phyloP scores from a whole-genome alignment of 768 basidiomycete species.

The Suillus hirtellus region DNA sequence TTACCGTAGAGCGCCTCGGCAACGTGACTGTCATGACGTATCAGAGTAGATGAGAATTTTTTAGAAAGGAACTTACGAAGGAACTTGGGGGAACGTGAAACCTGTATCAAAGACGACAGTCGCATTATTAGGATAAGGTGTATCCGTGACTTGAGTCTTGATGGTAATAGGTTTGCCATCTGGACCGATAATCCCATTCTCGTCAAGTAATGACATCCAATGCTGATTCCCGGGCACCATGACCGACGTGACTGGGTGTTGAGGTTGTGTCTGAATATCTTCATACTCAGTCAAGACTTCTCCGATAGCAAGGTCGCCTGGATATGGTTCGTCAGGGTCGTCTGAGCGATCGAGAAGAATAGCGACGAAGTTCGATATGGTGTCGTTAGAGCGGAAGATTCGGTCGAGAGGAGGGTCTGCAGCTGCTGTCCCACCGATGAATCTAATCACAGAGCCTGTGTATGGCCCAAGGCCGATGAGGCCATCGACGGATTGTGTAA shows the following conservation, averaged over 20 bases:
- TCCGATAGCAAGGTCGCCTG: constrained; percentile 65
- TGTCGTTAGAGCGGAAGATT: constrained; percentile 59
- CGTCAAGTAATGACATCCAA: constrained; percentile 64
- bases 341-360: constrained; percentile 62
- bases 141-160: constrained; percentile 45
- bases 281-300: constrained; percentile 53
- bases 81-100: constrained; percentile 65
- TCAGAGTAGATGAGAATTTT: constrained; percentile 16
- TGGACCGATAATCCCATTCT: constrained; percentile 61
- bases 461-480: constrained; percentile 64
- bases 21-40: constrained; percentile 39
- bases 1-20: constrained; percentile 62
- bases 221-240: constrained; percentile 50
- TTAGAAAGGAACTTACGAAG: constrained; percentile 36
- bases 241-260: constrained; percentile 47
- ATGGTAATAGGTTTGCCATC: constrained; percentile 52
- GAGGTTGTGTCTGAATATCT: constrained; percentile 50
- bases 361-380: constrained; percentile 61
- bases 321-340: constrained; percentile 51
- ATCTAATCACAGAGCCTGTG: constrained; percentile 50
- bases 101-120: constrained; percentile 72
- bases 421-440: constrained; percentile 31
- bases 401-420: constrained; percentile 62
- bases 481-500: constrained; percentile 27
- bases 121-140: constrained; percentile 44